These are phyloP conservation scores for Heliophila coronopifolia DNA, from an alignment of 441 rosid species.

Conservation along the genomic window DNA sequence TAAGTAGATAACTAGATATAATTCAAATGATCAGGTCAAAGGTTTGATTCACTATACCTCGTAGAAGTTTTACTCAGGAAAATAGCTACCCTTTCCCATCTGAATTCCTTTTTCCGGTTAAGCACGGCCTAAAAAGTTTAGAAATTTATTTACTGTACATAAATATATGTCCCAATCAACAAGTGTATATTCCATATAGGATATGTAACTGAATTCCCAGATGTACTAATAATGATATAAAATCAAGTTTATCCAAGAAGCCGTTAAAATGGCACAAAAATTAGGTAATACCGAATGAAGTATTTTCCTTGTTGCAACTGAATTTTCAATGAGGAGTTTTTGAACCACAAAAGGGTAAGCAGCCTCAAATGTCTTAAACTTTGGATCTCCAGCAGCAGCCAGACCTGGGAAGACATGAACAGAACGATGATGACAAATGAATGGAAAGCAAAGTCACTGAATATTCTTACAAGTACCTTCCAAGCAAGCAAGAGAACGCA, in stretches of 20 bases:
- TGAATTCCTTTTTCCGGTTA: slow-evolving; percentile 72
- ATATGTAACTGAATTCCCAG: background rate
- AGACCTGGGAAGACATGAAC: slow-evolving; percentile 50
- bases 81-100: slow-evolving; percentile 72
- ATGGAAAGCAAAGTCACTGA: background rate
- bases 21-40: background rate
- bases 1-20: background rate
- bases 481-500: slow-evolving; percentile 90
- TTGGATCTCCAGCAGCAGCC: slow-evolving; percentile 73
- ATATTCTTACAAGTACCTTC: slow-evolving; percentile 55
- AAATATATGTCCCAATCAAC: background rate
- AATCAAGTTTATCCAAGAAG: background rate
- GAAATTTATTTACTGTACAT: background rate
- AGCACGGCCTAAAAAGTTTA: slow-evolving; percentile 54
- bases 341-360: slow-evolving; percentile 82
- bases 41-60: slow-evolving; percentile 37
- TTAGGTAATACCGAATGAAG: slow-evolving; percentile 55
- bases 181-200: background rate
- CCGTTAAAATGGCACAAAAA: background rate
- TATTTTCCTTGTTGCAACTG: slow-evolving; percentile 55
- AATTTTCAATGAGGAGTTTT: slow-evolving; percentile 74
- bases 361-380: slow-evolving; percentile 77
- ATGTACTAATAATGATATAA: slow-evolving; percentile 1
- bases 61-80: slow-evolving; percentile 62
- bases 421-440: slow-evolving; percentile 10